phyloP scores from a whole-genome alignment of 1,284 basidiomycete genomes.

The Leccinum angustisporum region DNA sequence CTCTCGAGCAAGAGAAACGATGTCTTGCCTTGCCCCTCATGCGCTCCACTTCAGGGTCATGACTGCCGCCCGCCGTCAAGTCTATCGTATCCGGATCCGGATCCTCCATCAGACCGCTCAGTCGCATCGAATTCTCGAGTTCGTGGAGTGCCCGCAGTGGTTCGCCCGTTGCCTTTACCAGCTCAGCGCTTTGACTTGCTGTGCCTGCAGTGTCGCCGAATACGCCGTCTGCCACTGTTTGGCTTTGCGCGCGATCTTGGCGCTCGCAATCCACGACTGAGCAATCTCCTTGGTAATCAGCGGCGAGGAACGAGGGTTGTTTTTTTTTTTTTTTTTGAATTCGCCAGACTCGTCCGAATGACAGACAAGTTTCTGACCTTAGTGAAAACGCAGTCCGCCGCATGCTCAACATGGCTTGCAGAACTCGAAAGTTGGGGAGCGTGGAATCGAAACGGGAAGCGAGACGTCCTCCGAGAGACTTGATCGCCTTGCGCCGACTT shows the following conservation, averaged over 20 bases:
- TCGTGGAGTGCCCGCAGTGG: slow-evolving; percentile 88
- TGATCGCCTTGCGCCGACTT: slow-evolving; percentile 30
- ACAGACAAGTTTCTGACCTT: slow-evolving; percentile 46
- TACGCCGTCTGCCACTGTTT: slow-evolving; percentile 97
- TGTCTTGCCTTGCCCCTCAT: slow-evolving; percentile 71
- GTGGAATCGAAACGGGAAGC: slow-evolving; percentile 73
- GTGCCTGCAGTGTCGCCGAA: slow-evolving; percentile 91
- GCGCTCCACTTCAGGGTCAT: slow-evolving; percentile 47
- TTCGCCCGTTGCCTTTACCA: slow-evolving; percentile 80
- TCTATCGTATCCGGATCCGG: slow-evolving; percentile 49
- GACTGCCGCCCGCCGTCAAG: slow-evolving; percentile 48
- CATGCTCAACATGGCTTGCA: slow-evolving; percentile 90
- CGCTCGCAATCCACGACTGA: slow-evolving; percentile 87
- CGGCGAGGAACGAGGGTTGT: slow-evolving; percentile 32
- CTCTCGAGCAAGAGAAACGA: neutral
- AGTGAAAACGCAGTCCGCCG: slow-evolving; percentile 84
- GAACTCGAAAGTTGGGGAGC: slow-evolving; percentile 88
- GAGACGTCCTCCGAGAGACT: slow-evolving; percentile 37
- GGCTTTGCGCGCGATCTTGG: slow-evolving; percentile 94
- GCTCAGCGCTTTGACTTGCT: slow-evolving; percentile 81
- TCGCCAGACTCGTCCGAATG: slow-evolving; percentile 11
- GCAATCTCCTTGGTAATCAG: slow-evolving; percentile 66
- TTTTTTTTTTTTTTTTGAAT: neutral
- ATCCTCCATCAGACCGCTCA: slow-evolving; percentile 44
- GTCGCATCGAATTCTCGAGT: slow-evolving; percentile 75